phyloP scores from a whole-genome alignment of 768 basidiomycete species.

The Serendipita vermifera region DNA sequence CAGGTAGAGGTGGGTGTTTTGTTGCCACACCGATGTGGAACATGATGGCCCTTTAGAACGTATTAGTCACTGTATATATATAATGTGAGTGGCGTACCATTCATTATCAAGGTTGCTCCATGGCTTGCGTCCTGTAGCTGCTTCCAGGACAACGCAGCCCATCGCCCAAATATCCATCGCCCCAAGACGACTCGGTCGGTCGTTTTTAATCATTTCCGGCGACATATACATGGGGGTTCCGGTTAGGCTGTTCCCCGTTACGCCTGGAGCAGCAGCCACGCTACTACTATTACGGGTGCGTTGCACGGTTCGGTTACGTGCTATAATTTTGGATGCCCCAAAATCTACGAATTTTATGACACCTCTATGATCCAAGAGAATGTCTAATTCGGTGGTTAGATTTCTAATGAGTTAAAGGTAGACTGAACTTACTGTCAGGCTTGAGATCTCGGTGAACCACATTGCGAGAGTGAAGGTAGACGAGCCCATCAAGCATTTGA shows the following conservation, averaged over 20 bases:
- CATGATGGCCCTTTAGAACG: conserved; percentile 89
- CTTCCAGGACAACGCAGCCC: conserved; percentile 95
- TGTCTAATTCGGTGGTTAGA: conserved; percentile 42
- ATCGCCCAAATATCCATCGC: conserved; percentile 99
- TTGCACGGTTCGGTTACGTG: conserved; percentile 73
- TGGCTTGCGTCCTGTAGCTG: conserved; percentile 90
- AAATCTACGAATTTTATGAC: conserved; percentile 97
- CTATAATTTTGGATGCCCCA: conserved; percentile 91
- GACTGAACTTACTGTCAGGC: conserved; percentile 72
- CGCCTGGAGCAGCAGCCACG: conserved; percentile 8
- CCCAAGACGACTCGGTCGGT: conserved; percentile 72
- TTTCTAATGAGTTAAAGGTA: neutral
- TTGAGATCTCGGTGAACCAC: conserved; percentile 97
- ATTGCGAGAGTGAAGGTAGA: conserved; percentile 83
- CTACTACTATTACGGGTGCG: conserved; percentile 44
- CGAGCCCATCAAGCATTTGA: conserved; percentile 91
- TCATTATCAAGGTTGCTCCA: conserved; percentile 99
- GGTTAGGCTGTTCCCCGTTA: conserved; percentile 67
- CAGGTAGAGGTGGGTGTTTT: conserved; percentile 90
- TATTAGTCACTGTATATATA: conserved; percentile 2
- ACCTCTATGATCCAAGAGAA: conserved; percentile 76
- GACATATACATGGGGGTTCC: conserved; percentile 99
- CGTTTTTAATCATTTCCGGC: conserved; percentile 94
- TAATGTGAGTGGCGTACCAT: conserved; percentile 45
- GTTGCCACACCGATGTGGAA: conserved; percentile 97